Evolutionary conservation across 805 yeast species (phyloP).

Genomic region (Candida ovalis): DNA sequence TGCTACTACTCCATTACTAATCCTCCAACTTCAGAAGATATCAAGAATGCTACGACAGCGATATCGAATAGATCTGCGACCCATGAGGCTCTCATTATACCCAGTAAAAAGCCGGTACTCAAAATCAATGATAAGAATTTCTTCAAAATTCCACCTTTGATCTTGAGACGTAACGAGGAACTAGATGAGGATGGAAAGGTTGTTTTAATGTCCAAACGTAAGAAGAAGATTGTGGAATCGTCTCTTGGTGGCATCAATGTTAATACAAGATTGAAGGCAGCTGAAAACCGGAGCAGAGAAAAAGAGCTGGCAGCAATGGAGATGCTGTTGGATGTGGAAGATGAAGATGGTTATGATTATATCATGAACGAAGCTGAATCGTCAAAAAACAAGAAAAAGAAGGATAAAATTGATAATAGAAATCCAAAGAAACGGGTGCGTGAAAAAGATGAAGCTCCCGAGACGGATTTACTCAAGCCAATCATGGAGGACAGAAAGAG

Average conservation of each 20-base stretch:
- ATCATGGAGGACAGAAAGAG: slow-evolving; percentile 29
- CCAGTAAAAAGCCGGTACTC: slow-evolving; percentile 9
- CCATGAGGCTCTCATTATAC: slow-evolving; percentile 4
- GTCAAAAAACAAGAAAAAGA: background rate
- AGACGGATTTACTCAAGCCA: slow-evolving; percentile 23
- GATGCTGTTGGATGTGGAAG: background rate
- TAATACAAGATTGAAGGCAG: slow-evolving; percentile 15
- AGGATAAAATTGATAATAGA: background rate
- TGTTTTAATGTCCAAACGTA: background rate
- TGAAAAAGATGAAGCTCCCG: slow-evolving; percentile 6
- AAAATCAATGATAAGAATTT: slow-evolving; percentile 22
- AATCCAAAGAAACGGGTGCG: background rate
- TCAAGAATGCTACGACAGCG: slow-evolving; percentile 5
- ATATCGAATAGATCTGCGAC: background rate
- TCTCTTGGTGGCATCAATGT: background rate
- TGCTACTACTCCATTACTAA: slow-evolving; percentile 11
- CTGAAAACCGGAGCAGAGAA: slow-evolving; percentile 3
- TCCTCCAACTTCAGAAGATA: slow-evolving; percentile 12
- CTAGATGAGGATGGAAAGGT: background rate
- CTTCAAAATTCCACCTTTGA: slow-evolving; percentile 17
- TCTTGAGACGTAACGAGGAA: background rate
- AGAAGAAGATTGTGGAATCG: background rate
- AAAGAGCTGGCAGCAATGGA: slow-evolving; percentile 5
- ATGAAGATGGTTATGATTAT: background rate
- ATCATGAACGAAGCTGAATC: background rate